Evolutionary conservation across 1,139 yeast species (phyloP), one percentile per base, ranked within the genome.

Genomic region (Casaregolazyma suthepensis): DNA sequence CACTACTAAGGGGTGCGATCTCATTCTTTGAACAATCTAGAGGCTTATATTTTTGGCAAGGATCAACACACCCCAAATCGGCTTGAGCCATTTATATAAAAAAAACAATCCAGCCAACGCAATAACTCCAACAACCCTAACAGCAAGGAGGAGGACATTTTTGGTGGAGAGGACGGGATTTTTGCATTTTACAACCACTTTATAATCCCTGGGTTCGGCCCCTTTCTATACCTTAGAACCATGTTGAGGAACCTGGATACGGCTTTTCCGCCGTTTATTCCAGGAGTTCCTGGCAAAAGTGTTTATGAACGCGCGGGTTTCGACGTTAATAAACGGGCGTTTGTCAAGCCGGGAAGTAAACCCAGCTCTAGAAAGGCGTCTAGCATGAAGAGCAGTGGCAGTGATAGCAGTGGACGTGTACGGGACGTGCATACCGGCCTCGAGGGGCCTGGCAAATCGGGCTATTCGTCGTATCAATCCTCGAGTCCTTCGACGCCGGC

Each of bases 241-340:
- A 47, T 47, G 50, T 29, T 47, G 12, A 43, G 47, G 23, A 69
- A 69, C 57, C 55, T 66, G 52, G 74, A 71, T 59, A 57, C 62
- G 49, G 73, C 75, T 45, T 71, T 71, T 54, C 75, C 75, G 6
- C 69, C 72, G 5, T 65, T 71, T 52, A 64, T 58, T 5, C 65
- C 66, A 15, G 72, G 72, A 12, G 64, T 62, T 4, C 63, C 61
- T 12, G 51, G 59, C 43, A 67, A 64, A 37, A 64, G 69, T 26
- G 75, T 71, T n/a, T 71, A 70, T 54, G 75, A 71, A 56, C 66
- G 75, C 20, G 75, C 75, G 9, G 75, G 75, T 13, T 71, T 71
- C 52, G 73, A 70, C 42, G 70, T 71, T 51, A 66, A 68, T 56
- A 55, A 57, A 23, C 54, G 54, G 12, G 52, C 45, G 20, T 44